Evolutionary conservation across 352 stramenopile species (phyloP).

Genomic region (Phytophthora pinifolia): DNA sequence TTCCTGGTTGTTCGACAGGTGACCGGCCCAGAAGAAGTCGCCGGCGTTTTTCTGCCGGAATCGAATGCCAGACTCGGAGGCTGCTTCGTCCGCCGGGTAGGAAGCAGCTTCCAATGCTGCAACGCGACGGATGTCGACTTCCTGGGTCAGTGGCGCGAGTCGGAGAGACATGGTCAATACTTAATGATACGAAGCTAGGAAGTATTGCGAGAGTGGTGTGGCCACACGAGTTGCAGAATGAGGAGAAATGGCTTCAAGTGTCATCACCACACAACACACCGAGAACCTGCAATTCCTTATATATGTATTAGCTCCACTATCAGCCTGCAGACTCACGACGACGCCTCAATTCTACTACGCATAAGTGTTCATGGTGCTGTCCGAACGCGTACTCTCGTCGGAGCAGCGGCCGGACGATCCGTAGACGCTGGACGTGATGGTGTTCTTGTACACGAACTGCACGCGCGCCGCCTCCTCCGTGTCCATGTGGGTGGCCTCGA

Average conservation of each 20-base stretch:
- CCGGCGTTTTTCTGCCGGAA: conserved; percentile 84
- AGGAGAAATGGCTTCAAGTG: too few relatives aligned
- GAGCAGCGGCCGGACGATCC: conserved; percentile 16
- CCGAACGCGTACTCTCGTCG: conserved; percentile 17
- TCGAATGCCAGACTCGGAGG: conserved; percentile 73
- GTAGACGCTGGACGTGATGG: conserved; percentile 19
- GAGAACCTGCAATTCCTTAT: conserved; percentile 13
- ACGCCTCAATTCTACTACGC: neutral
- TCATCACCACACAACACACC: too few relatives aligned
- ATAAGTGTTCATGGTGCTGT: conserved; percentile 16
- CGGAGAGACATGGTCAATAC: conserved; percentile 23
- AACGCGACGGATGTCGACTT: conserved; percentile 43
- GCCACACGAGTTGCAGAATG: too few relatives aligned
- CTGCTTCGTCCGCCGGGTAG: conserved; percentile 88
- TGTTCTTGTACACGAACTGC: conserved; percentile 25
- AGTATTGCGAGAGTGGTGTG: too few relatives aligned
- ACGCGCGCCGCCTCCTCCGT: conserved; percentile 21
- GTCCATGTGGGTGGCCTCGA: conserved; percentile 26
- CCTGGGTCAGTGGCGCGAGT: conserved; percentile 16
- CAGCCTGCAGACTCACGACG: neutral
- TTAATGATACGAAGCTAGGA: too few relatives aligned
- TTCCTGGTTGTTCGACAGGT: conserved; percentile 24
- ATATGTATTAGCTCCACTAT: conserved; percentile 6
- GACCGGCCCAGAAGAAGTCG: conserved; percentile 58
- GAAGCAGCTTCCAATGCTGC: conserved; percentile 54